phyloP scores from a whole-genome alignment of 495 filamentous ascomycete genomes.

The Aspergillus sclerotiicarbonarius region DNA sequence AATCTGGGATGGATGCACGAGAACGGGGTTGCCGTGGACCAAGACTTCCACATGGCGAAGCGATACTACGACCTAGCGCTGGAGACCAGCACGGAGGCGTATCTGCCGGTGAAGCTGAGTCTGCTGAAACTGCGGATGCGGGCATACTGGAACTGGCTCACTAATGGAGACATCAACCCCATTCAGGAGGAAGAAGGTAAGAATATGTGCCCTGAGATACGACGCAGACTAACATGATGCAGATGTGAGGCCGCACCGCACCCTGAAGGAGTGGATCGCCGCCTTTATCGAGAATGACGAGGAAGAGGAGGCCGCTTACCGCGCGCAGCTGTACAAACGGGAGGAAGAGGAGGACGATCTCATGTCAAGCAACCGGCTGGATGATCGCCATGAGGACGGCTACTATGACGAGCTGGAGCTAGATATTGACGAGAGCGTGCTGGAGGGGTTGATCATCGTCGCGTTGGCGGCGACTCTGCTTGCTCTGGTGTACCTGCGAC shows the following conservation, averaged over 20 bases:
- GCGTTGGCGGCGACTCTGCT: constrained; percentile 70
- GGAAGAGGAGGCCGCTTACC: constrained; percentile 43
- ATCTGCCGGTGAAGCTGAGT: constrained; percentile 88
- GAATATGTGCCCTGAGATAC: constrained; percentile 16
- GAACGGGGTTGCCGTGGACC: constrained; percentile 87
- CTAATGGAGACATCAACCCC: constrained; percentile 80
- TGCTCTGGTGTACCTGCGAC: constrained; percentile 78
- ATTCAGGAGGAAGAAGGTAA: constrained; percentile 87
- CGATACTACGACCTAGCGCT: constrained; percentile 90
- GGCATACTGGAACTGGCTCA: constrained; percentile 92
- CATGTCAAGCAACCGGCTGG: constrained; percentile 44
- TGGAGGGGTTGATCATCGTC: constrained; percentile 85
- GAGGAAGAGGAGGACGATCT: constrained; percentile 56
- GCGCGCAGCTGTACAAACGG: constrained; percentile 54
- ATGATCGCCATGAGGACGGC: constrained; percentile 58
- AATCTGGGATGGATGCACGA: constrained; percentile 99
- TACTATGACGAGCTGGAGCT: constrained; percentile 62
- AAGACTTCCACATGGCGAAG: constrained; percentile 98
- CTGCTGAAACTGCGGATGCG: constrained; percentile 80
- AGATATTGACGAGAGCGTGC: constrained; percentile 67
- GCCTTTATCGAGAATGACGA: constrained; percentile 77
- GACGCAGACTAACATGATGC: not conserved
- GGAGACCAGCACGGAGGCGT: constrained; percentile 88
- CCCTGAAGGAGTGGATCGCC: constrained; percentile 76
- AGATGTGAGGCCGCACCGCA: constrained; percentile 69